Percentiles rank a stretch among this genome's conserved stretches.
Evolutionary conservation across 1,284 basidiomycete genomes (phyloP).

Genomic region (Malassezia sp.): DNA sequence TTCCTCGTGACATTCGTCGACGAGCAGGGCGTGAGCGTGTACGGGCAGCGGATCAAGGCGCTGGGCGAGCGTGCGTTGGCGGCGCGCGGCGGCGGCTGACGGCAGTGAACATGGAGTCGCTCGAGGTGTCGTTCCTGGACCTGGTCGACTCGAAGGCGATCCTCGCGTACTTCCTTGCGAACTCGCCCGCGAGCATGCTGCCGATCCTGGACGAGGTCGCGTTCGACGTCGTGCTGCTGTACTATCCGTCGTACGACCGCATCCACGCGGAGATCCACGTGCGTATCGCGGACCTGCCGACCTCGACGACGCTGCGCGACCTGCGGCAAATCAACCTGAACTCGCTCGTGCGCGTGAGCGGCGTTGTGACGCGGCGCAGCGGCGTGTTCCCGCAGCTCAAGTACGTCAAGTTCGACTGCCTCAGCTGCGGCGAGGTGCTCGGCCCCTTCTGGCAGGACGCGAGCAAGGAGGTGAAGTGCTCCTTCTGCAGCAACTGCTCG

Average conservation of each 20-base stretch:
- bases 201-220: conserved; percentile 92
- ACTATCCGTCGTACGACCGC: conserved; percentile 88
- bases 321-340: conserved; percentile 85
- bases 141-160: conserved; percentile 81
- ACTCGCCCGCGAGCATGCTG: conserved; percentile 84
- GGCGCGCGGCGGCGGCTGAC: too few species aligned
- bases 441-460: conserved; percentile 98
- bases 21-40: conserved; percentile 78
- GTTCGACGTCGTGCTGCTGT: conserved; percentile 80
- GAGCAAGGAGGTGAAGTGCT: conserved; percentile 82
- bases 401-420: conserved; percentile 96
- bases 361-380: conserved; percentile 90
- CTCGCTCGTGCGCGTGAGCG: conserved; percentile 84
- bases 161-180: conserved; percentile 90
- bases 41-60: conserved; percentile 81
- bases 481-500: conserved; percentile 74
- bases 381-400: conserved; percentile 98
- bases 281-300: conserved; percentile 83
- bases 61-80: conserved; percentile 95
- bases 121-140: conserved; percentile 91
- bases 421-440: conserved; percentile 66
- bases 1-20: conserved; percentile 95
- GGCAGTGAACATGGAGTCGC: conserved; percentile 90
- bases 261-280: conserved; percentile 98
- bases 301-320: conserved; percentile 78